Conservation (phyloP, 164 flowering plant species). For the Amborella trichopoda region DNA sequence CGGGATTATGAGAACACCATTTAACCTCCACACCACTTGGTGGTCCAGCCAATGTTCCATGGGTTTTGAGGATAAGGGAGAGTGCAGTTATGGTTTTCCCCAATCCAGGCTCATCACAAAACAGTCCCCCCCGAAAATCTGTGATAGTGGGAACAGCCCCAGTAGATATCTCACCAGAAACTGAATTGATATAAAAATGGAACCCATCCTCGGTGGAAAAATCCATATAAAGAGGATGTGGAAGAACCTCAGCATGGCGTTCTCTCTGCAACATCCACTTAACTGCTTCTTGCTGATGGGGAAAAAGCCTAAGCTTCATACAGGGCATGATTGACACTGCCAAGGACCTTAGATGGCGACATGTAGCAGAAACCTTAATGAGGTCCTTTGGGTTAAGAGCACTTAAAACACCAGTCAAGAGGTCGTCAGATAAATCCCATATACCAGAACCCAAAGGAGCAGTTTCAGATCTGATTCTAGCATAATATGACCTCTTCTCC, state of each 20-base stretch:
- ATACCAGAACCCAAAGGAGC: constrained; percentile 37
- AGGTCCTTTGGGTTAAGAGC: constrained; percentile 54
- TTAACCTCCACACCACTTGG: constrained; percentile 54
- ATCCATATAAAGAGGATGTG: constrained; percentile 62
- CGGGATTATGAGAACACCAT: constrained; percentile 60
- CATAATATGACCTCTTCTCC: constrained; percentile 17
- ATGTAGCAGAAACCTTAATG: constrained; percentile 62
- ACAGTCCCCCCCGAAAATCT: constrained; percentile 94
- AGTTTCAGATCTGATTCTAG: constrained; percentile 38
- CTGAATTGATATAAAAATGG: constrained; percentile 39
- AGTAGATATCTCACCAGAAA: constrained; percentile 65
- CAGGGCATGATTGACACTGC: constrained; percentile 70
- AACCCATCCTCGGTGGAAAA: constrained; percentile 70
- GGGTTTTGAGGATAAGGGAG: constrained; percentile 85
- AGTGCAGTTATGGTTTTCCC: constrained; percentile 94
- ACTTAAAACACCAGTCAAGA: constrained; percentile 35
- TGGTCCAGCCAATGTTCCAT: constrained; percentile 70
- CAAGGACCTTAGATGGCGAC: constrained; percentile 67
- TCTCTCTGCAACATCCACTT: constrained; percentile 95
- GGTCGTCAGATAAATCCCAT: constrained; percentile 72
- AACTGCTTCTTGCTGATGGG: constrained; percentile 91
- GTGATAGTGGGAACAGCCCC: constrained; percentile 49
- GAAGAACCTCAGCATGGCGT: constrained; percentile 33
- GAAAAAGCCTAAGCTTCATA: constrained; percentile 80
- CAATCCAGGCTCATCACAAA: constrained; percentile 98